A percentile compares a stretch with the other conserved stretches of the same genome.
These are phyloP conservation scores for Glaciozyma martinii DNA, from an alignment of 768 basidiomycete genomes.

Conservation along the genomic window DNA sequence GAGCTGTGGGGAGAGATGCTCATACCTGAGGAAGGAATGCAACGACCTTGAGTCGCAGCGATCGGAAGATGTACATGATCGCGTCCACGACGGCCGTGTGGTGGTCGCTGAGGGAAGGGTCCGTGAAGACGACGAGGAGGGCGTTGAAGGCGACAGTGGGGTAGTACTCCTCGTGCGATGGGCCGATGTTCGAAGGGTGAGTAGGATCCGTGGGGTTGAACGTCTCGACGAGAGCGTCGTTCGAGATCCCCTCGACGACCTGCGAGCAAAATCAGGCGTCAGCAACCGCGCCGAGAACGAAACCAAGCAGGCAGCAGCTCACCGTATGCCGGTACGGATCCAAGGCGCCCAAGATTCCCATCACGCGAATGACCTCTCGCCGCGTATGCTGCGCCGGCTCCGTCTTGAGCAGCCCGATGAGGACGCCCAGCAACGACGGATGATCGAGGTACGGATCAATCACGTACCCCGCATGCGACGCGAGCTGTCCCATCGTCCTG, in stretches of 20 bases:
- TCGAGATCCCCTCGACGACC: slow-evolving; percentile 43
- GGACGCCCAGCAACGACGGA: slow-evolving; percentile 75
- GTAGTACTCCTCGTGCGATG: slow-evolving; percentile 72
- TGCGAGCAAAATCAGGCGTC: slow-evolving; percentile 34
- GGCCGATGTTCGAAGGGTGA: slow-evolving; percentile 40
- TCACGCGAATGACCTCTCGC: slow-evolving; percentile 84
- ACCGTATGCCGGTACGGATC: slow-evolving; percentile 95
- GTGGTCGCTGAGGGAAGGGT: slow-evolving; percentile 72
- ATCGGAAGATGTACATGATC: slow-evolving; percentile 98
- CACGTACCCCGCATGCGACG: slow-evolving; percentile 90
- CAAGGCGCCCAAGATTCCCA: slow-evolving; percentile 89
- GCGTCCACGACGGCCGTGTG: slow-evolving; percentile 94
- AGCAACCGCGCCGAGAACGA: slow-evolving; percentile 25
- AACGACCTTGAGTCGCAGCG: slow-evolving; percentile 91
- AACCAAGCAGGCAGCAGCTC: slow-evolving; percentile 21
- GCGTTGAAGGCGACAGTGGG: slow-evolving; percentile 90
- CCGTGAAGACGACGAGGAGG: slow-evolving; percentile 75
- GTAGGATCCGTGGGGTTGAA: slow-evolving; percentile 42
- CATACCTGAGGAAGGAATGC: slow-evolving; percentile 83
- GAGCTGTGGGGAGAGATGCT: not conserved
- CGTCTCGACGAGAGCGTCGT: slow-evolving; percentile 59
- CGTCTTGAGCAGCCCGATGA: slow-evolving; percentile 74
- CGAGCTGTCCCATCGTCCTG: slow-evolving; percentile 87
- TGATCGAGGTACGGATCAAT: slow-evolving; percentile 82
- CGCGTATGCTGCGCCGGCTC: slow-evolving; percentile 59